Conservation (phyloP, 148 eudicot genomes). For the Silene uniflora region DNA sequence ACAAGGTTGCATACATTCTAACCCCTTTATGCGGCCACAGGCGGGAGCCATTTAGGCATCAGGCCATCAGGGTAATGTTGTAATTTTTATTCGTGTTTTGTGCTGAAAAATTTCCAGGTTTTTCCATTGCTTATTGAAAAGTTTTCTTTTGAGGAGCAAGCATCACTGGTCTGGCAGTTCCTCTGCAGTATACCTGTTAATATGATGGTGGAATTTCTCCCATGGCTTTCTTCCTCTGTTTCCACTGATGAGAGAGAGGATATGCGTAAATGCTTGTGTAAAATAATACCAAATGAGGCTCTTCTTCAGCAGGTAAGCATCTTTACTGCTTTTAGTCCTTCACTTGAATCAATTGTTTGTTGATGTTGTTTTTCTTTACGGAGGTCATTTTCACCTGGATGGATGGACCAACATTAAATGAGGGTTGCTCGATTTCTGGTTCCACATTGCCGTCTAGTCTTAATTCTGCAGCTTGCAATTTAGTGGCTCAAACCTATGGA, state of each 20-base stretch:
- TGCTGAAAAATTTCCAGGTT: conserved; percentile 49
- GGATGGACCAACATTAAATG: conserved; percentile 56
- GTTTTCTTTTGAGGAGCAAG: conserved; percentile 94
- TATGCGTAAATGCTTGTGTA: conserved; percentile 79
- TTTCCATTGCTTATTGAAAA: conserved; percentile 90
- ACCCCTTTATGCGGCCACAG: neutral
- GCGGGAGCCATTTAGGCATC: neutral
- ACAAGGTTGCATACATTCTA: neutral
- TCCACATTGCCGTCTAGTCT: conserved; percentile 29
- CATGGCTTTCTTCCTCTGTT: conserved; percentile 93
- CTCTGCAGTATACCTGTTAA: conserved; percentile 95
- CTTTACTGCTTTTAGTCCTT: neutral
- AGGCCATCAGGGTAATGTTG: neutral
- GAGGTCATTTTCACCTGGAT: conserved; percentile 94
- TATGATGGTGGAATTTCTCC: conserved; percentile 98
- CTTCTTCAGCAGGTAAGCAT: conserved; percentile 86
- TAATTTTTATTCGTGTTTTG: neutral
- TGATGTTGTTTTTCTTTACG: conserved; percentile 23
- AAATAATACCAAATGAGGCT: conserved; percentile 77
- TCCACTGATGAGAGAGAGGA: conserved; percentile 78
- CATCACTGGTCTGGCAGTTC: conserved; percentile 90
- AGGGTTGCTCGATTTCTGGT: conserved; percentile 22
- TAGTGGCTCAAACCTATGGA: conserved; percentile 30
- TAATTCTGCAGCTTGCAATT: conserved; percentile 33
- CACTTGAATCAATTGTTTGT: conserved; percentile 15